Conservation (phyloP, 176 grass and related monocot species). For the Pharus latifolius region DNA sequence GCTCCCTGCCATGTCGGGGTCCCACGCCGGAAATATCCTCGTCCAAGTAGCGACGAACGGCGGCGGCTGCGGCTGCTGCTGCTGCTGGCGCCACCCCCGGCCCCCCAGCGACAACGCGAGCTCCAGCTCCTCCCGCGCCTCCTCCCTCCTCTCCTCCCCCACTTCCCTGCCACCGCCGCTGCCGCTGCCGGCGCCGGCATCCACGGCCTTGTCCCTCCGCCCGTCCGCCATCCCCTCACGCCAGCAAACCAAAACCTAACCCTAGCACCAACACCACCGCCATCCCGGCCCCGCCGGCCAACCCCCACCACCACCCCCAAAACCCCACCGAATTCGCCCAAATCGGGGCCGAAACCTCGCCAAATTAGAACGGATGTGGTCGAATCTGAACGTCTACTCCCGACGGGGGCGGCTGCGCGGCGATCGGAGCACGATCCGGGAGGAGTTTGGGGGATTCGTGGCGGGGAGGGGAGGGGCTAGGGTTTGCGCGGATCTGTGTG, state of each 20-base stretch:
- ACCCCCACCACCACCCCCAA: not conserved
- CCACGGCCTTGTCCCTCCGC: slow-evolving; percentile 58
- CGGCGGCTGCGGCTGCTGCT: not conserved
- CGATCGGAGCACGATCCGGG: not conserved
- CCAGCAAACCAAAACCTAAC: slow-evolving; percentile 17
- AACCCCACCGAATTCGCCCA: not conserved
- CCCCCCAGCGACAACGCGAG: slow-evolving; percentile 39
- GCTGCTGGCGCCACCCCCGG: slow-evolving; percentile 25
- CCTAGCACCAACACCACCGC: slow-evolving; percentile 18
- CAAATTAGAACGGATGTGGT: slow-evolving; percentile 22
- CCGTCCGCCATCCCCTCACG: slow-evolving; percentile 48
- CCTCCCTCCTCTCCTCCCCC: slow-evolving; percentile 23
- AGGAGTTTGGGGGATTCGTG: not conserved
- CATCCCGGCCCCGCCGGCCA: not conserved
- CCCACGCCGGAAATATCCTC: slow-evolving; percentile 9
- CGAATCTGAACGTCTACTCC: not conserved
- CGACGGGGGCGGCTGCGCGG: too few species aligned
- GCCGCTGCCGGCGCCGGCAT: too few species aligned
- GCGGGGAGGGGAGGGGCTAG: not conserved
- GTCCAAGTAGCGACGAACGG: not conserved
- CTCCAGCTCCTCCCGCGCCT: slow-evolving; percentile 29
- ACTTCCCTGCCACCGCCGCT: slow-evolving; percentile 23
- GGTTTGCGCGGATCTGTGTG: slow-evolving; percentile 19
- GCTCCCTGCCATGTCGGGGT: slow-evolving; percentile 17
- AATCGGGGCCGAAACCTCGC: not conserved